A percentile compares a stretch with the other conserved stretches of the same genome.
Evolutionary conservation across 1,284 basidiomycete species (phyloP).

Genomic region (Puccinia novopanici): DNA sequence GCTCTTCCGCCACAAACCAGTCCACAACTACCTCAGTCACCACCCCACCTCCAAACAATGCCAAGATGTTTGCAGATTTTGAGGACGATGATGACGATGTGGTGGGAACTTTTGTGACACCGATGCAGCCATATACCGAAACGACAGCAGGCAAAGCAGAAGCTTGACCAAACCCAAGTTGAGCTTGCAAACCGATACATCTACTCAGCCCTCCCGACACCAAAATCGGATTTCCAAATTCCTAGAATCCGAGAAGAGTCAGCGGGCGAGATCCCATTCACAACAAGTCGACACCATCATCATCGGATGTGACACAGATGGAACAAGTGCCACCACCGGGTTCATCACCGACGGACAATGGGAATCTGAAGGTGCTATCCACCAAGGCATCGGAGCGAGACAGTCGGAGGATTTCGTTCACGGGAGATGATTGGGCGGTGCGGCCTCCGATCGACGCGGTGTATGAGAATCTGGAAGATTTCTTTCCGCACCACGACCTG

Average conservation of each 20-base stretch:
- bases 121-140: constrained; percentile 42
- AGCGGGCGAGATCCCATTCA: neutral
- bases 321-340: neutral
- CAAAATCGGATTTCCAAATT: neutral
- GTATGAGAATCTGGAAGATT: constrained; percentile 87
- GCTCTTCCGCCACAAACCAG: constrained; percentile 6
- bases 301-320: neutral
- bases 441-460: constrained; percentile 91
- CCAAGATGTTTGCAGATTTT: constrained; percentile 34
- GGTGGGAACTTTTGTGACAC: constrained; percentile 50
- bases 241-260: neutral
- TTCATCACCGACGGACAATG: neutral
- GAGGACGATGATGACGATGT: constrained; percentile 49
- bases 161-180: constrained; percentile 35
- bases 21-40: constrained; percentile 23
- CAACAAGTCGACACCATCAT: neutral
- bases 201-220: neutral
- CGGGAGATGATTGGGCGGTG: constrained; percentile 62
- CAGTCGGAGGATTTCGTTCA: constrained; percentile 40
- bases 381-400: neutral
- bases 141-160: neutral
- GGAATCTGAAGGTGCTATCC: constrained; percentile 1
- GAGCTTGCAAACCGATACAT: constrained; percentile 31
- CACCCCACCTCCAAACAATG: neutral
- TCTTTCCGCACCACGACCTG: constrained; percentile 94